Evolutionary conservation across 371 early-diverging fungal genomes (phyloP).

Genomic region (Lichtheimia hyalospora): DNA sequence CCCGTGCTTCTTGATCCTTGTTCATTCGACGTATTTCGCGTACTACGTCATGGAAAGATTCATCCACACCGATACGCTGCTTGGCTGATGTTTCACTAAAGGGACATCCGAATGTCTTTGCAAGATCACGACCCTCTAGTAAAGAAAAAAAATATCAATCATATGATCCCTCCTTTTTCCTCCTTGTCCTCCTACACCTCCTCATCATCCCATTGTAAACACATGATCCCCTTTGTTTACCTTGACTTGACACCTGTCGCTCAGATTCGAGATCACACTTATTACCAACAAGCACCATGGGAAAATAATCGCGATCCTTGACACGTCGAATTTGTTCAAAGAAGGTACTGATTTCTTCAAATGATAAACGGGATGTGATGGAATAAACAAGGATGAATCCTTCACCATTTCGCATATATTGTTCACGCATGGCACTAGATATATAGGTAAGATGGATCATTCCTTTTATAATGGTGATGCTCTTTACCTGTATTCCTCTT

Average conservation of each 20-base stretch:
- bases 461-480: background rate
- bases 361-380: constrained; percentile 61
- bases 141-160: too few species aligned
- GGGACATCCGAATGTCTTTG: constrained; percentile 69
- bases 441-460: background rate
- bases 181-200: too few species aligned
- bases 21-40: constrained; percentile 79
- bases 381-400: constrained; percentile 52
- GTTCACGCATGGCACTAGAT: constrained; percentile 72
- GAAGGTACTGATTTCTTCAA: constrained; percentile 68
- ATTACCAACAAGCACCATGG: constrained; percentile 85
- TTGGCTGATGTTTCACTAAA: constrained; percentile 94
- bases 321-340: constrained; percentile 65
- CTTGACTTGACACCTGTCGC: constrained; percentile 70
- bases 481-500: constrained; percentile 75
- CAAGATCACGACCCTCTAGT: constrained; percentile 81
- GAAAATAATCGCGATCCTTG: constrained; percentile 79
- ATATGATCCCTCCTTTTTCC: too few species aligned
- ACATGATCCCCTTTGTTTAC: too few species aligned
- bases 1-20: constrained; percentile 51
- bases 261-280: constrained; percentile 85
- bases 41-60: constrained; percentile 86
- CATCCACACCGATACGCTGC: constrained; percentile 85
- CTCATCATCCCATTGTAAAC: too few species aligned
- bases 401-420: constrained; percentile 79